Conservation (phyloP, 805 yeast genomes). For the Lipomyces sp. region DNA sequence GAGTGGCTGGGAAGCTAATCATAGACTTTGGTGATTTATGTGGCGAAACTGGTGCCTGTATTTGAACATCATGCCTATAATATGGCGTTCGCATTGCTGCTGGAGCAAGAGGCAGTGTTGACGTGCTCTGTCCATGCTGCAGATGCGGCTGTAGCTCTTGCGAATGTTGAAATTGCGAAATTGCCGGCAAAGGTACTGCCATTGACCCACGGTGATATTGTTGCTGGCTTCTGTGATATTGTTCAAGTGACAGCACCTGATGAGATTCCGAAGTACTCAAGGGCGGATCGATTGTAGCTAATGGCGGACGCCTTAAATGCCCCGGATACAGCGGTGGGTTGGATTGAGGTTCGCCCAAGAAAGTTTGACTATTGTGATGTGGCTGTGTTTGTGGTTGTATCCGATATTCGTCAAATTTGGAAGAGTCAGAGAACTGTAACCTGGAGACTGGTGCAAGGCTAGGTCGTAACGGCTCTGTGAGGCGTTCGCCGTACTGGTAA, state of each 20-base stretch:
- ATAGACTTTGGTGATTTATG: not conserved
- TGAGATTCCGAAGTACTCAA: not conserved
- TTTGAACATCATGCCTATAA: not conserved
- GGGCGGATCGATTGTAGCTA: not conserved
- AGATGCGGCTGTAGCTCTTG: not conserved
- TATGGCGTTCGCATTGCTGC: not conserved
- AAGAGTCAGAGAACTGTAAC: not conserved
- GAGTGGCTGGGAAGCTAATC: not conserved
- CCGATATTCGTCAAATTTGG: not conserved
- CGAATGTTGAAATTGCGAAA: not conserved
- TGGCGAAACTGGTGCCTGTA: not conserved
- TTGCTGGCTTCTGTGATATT: conserved; percentile 10
- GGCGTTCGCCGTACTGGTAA: not conserved
- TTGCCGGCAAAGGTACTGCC: not conserved
- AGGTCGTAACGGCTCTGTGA: not conserved
- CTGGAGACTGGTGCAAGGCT: not conserved
- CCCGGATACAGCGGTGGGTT: not conserved
- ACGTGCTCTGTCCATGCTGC: not conserved
- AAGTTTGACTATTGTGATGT: not conserved
- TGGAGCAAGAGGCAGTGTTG: not conserved
- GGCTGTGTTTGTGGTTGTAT: not conserved
- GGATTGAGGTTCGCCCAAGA: not conserved
- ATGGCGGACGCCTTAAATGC: not conserved
- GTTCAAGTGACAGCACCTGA: not conserved
- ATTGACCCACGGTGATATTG: conserved; percentile 1